Base-by-base conservation (phyloP, 225 moss, liverwort and hornwort species). In the Marchantia paleacea region DNA sequence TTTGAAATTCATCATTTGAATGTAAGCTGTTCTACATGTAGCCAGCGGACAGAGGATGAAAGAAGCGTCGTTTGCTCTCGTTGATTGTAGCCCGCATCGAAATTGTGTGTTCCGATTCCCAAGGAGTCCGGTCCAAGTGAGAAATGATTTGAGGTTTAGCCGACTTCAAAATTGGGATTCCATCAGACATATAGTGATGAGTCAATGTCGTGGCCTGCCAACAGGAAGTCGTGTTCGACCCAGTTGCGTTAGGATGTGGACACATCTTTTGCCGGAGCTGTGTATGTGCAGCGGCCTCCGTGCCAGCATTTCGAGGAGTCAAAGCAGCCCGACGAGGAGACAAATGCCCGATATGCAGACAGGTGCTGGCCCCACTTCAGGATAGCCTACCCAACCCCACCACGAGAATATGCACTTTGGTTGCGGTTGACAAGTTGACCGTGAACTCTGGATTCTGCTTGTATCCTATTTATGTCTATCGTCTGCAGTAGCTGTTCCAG, bases 181-280 rank as follows among this genome's bases (percentile, higher is more conserved):
- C 24, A 2, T 1, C 11, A 10, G 72, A 52, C 50, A 10, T 1
- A 1, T 51, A 12, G 10, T 51, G 50, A 14, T 75, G 55, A 29
- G 55, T 55, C 16, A 8, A 49, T 28, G 28, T 75, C 24, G 12
- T 55, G 0, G 25, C 19, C 28, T 22, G 13, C 3, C 31, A 12
- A 16, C 94, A 97, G 97, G 97, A 97, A 22, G 85, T 89, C 0
- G 73, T 97, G 54, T 97, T 97, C 73, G 91, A 93, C 58, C 93
- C 97, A 15, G 77, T 94, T 54, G 94, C 94, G 8, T 84, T 97
- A 78, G 89, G 92, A 12, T 97, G 97, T 85, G 94, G 94, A 15
- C 97, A 97, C 76, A 80, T 93, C 22, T 97, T 92, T 79, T 97
- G 97, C 90, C 90, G 91, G 66, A 94, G 92, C n/a, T 97, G 97